Percentiles rank a stretch among this genome's conserved stretches.
These are phyloP conservation scores for Sphaerulina vaccinii DNA, from an alignment of 2,329 filamentous ascomycete species.

Conservation along the genomic window DNA sequence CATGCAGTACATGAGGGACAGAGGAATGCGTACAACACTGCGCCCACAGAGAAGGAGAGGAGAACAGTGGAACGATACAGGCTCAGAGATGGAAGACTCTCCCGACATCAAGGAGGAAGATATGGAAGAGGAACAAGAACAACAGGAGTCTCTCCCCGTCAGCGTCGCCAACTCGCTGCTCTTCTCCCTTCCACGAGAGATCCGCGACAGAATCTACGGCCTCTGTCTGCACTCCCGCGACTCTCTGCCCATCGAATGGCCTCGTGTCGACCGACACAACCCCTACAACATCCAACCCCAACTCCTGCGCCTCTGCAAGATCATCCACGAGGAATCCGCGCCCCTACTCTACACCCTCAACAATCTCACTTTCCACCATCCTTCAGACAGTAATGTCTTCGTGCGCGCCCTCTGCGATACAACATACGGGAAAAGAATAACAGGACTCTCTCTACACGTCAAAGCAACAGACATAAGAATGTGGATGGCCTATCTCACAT, in stretches of 20 bases:
- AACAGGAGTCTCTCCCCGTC: constrained; percentile 24
- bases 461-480: constrained; percentile 37
- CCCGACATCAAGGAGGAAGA: constrained; percentile 17
- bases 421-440: constrained; percentile 24
- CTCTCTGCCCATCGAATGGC: constrained; percentile 36
- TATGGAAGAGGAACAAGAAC: background rate
- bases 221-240: constrained; percentile 33
- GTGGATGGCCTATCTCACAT: constrained; percentile 41
- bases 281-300: constrained; percentile 31
- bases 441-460: constrained; percentile 34
- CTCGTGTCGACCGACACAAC: constrained; percentile 19
- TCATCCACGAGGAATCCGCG: constrained; percentile 36
- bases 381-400: constrained; percentile 42
- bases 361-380: constrained; percentile 38
- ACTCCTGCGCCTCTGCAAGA: constrained; percentile 34
- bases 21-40: background rate
- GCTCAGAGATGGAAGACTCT: constrained; percentile 18
- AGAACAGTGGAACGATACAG: constrained; percentile 1
- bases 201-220: constrained; percentile 38
- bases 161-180: constrained; percentile 34
- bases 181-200: constrained; percentile 39
- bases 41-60: too few relatives aligned
- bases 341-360: constrained; percentile 39
- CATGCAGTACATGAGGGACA: constrained; percentile 13
- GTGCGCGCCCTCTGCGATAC: constrained; percentile 33